Evolutionary conservation across 192 early-diverging fungal species (phyloP).

Genomic region (Lobosporangium transversale): DNA sequence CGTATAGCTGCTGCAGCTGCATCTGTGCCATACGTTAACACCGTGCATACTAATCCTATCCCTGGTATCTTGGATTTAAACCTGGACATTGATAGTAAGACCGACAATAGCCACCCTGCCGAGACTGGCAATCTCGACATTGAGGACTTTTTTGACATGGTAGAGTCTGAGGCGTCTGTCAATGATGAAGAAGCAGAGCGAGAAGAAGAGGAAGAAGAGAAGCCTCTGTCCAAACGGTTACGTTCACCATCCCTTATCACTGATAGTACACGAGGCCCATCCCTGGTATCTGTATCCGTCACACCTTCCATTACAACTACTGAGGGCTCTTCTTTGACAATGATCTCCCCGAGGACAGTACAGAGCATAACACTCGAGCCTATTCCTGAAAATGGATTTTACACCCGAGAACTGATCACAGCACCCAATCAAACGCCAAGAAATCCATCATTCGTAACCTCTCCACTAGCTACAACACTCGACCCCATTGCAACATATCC

Average conservation of each 20-base stretch:
- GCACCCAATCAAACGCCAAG: background rate
- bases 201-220: background rate
- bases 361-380: background rate
- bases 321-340: background rate
- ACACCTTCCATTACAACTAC: no score
- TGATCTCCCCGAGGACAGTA: background rate
- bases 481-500: background rate
- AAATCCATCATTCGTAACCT: background rate
- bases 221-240: background rate
- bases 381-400: constrained; percentile 1
- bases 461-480: background rate
- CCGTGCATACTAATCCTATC: constrained; percentile 29
- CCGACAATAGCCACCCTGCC: background rate
- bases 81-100: background rate
- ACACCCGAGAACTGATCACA: background rate
- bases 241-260: background rate
- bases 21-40: constrained; percentile 15
- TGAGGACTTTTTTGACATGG: constrained; percentile 20
- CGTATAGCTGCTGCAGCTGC: constrained; percentile 26
- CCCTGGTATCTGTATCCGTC: background rate
- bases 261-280: background rate
- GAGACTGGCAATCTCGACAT: background rate
- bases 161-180: constrained; percentile 16
- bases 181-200: background rate
- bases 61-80: constrained; percentile 11